phyloP scores from a whole-genome alignment of 306 rosid species.

The Lathyrus tuberosus region DNA sequence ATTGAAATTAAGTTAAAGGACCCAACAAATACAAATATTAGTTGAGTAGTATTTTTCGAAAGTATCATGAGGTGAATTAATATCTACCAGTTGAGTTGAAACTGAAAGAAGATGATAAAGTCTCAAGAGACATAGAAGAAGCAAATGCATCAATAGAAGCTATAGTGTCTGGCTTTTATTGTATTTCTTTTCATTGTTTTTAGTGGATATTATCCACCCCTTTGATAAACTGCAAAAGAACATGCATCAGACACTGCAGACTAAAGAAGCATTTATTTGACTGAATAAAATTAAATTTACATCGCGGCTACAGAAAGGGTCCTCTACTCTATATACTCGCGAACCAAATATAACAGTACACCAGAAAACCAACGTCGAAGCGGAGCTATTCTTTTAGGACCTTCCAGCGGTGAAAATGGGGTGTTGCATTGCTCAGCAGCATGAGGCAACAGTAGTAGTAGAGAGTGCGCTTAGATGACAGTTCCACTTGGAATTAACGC shows the following conservation, averaged over 20 bases:
- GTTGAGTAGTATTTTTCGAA: neutral
- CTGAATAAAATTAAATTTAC: constrained; percentile 42
- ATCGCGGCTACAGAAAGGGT: constrained; percentile 31
- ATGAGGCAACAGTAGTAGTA: neutral
- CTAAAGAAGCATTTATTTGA: constrained; percentile 43
- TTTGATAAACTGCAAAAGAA: neutral
- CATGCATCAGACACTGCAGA: constrained; percentile 20
- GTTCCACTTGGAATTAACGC: constrained; percentile 91
- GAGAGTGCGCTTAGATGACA: constrained; percentile 50
- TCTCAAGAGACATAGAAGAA: neutral
- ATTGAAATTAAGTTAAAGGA: too few relatives aligned
- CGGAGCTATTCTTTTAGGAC: neutral
- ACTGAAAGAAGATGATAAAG: neutral
- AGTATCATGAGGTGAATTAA: neutral
- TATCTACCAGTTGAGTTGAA: neutral
- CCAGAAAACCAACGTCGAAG: constrained; percentile 32
- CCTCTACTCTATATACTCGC: constrained; percentile 52
- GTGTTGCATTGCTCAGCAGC: constrained; percentile 17
- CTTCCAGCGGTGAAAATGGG: constrained; percentile 19
- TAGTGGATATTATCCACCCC: neutral
- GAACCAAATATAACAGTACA: constrained; percentile 39
- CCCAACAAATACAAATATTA: too few relatives aligned
- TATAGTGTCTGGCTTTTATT: neutral
- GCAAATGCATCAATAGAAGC: neutral
- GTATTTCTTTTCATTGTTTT: constrained; percentile 5